These are phyloP conservation scores for sweet orange (Citrus sinensis) DNA, from an alignment of 345 rosid genomes.

Conservation along the genomic window DNA sequence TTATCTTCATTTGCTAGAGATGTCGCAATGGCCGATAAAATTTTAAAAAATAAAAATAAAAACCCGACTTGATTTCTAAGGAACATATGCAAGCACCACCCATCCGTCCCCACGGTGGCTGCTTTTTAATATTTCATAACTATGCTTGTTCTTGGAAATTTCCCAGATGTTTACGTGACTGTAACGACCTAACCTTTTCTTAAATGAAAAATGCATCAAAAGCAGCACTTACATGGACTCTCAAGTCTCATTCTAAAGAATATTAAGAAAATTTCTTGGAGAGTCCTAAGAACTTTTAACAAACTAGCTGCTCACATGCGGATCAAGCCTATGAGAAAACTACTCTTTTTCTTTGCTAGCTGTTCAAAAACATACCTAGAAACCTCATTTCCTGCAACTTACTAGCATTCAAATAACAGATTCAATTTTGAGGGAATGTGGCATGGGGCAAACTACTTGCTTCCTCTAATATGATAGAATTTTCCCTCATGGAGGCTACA, in stretches of 20 bases:
- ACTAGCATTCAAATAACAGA: neutral
- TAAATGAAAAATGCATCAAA: neutral
- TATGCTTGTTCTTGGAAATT: slow-evolving; percentile 3
- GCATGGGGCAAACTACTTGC: neutral
- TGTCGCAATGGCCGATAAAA: neutral
- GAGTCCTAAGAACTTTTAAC: neutral
- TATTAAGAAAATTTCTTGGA: neutral
- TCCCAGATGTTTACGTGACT: slow-evolving; percentile 1
- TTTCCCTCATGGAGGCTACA: neutral
- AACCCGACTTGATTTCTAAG: slow-evolving; percentile 18
- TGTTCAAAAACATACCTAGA: neutral
- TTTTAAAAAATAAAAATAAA: neutral
- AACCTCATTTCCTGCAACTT: neutral
- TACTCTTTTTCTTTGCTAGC: neutral
- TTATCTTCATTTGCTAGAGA: neutral
- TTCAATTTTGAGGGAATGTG: neutral
- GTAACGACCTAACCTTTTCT: too few species aligned
- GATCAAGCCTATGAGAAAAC: neutral
- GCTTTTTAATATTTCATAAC: neutral
- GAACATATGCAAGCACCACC: neutral
- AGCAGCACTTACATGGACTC: neutral
- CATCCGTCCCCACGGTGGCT: neutral
- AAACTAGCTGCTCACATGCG: neutral
- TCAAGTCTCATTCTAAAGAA: neutral
- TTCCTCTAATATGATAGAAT: neutral